These are phyloP conservation scores for Cladophialophora exuberans DNA, from an alignment of 2,329 filamentous ascomycete genomes.

Conservation along the genomic window DNA sequence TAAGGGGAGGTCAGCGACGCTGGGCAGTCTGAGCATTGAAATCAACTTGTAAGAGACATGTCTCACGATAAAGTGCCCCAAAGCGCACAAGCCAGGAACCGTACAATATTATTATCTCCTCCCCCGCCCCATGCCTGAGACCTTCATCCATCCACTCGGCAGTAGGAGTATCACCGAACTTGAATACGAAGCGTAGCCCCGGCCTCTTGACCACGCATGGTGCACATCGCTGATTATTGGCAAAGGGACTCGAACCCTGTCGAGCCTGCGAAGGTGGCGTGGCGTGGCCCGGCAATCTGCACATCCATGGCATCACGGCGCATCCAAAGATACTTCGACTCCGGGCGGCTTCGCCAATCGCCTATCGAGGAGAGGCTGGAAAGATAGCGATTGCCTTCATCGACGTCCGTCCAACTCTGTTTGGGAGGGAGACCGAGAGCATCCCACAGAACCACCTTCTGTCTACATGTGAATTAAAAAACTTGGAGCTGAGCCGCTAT, in stretches of 20 bases:
- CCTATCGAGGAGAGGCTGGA: background rate
- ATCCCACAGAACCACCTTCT: background rate
- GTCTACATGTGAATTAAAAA: too few species aligned
- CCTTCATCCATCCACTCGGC: too few species aligned
- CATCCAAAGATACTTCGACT: background rate
- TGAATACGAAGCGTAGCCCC: too few species aligned
- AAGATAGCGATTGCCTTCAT: background rate
- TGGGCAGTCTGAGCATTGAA: background rate
- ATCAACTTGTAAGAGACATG: conserved; percentile 7
- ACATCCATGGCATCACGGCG: background rate
- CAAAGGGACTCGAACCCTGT: background rate
- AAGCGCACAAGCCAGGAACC: background rate
- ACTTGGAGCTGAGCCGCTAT: background rate
- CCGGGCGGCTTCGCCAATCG: conserved; percentile 15
- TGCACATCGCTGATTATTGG: too few species aligned
- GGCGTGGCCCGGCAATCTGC: conserved; percentile 24
- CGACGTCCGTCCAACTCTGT: background rate
- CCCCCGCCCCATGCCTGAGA: conserved; percentile 9
- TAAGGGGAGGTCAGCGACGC: too few species aligned
- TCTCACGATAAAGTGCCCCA: conserved; percentile 3
- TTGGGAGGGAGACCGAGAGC: background rate
- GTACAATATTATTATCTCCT: background rate
- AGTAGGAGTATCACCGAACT: too few species aligned
- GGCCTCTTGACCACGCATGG: too few species aligned
- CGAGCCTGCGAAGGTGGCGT: conserved; percentile 4